Evolutionary conservation across 73 alveolate genomes (phyloP), one percentile per base, ranked within the genome.

Genomic region (Stentor coeruleus): DNA sequence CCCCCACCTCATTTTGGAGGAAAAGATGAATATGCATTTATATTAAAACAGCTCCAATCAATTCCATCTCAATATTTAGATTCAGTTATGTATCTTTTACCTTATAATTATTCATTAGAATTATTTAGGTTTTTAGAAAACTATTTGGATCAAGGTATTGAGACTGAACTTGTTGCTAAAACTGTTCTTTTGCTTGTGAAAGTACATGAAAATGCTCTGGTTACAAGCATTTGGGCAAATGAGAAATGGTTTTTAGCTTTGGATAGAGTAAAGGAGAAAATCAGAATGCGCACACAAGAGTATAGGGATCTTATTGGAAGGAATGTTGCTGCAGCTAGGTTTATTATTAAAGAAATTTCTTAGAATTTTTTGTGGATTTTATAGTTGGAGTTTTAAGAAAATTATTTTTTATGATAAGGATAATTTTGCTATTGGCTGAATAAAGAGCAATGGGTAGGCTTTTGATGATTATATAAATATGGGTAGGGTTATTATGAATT

Each of bases 21-120:
- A 94, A 80, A 89, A 89, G 84, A 87, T 92, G 85, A 90, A 84
- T 49, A 38, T 94, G n/a, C 95, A 90, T 35, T 36, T 87, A 83
- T 14, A 59, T 83, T 39, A 74, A 87, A 58, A 91, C 89, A 75
- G 82, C 81, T 58, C 81, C 74, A 72, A 87, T 85, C 73, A 30
- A 87, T 81, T 76, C 82, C 72, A 84, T 74, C 85, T 86, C 74
- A 11, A 83, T 81, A 80, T 77, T 91, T 4, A 80, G 83, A 73
- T 93, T 96, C 11, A 83, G 81, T 72, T 90, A 92, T 80, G 96
- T 97, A 0, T 76, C 57, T 38, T 91, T 93, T 26, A 79, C 90
- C 76, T 37, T 86, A 4, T 82, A 85, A 75, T 94, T 94, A 84
- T 72, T 80, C 59, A 89, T 90, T 0, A 87, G 84, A 82, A 90